These are phyloP conservation scores for Calocybe cyanea DNA, from an alignment of 768 basidiomycete genomes.

Conservation along the genomic window DNA sequence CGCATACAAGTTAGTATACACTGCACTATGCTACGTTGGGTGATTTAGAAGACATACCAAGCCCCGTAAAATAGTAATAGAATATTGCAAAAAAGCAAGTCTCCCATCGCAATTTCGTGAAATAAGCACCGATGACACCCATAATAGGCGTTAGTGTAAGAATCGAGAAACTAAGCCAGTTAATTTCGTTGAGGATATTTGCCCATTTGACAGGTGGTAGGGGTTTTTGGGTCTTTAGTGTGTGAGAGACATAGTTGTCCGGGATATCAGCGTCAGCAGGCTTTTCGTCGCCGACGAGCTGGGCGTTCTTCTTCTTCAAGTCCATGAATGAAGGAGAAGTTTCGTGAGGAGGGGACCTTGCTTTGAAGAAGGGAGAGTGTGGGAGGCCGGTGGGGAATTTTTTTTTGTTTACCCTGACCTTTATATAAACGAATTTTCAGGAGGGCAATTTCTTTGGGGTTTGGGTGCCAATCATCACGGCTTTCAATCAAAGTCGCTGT, in stretches of 20 bases:
- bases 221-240: constrained; percentile 62
- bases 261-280: constrained; percentile 61
- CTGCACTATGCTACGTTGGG: neutral
- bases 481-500: neutral
- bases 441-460: constrained; percentile 18
- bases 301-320: constrained; percentile 13
- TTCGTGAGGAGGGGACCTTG: constrained; percentile 16
- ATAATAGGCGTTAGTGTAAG: constrained; percentile 72
- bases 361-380: constrained; percentile 23
- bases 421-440: constrained; percentile 14
- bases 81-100: constrained; percentile 55
- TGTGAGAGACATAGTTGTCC: constrained; percentile 81
- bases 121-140: constrained; percentile 67
- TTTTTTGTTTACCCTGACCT: constrained; percentile 11
- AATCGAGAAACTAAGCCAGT: constrained; percentile 73
- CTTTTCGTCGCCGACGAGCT: constrained; percentile 18
- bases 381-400: constrained; percentile 7
- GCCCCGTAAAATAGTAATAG: constrained; percentile 50
- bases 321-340: constrained; percentile 13
- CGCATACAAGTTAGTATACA: neutral
- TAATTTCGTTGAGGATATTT: constrained; percentile 59
- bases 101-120: constrained; percentile 63
- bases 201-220: constrained; percentile 64
- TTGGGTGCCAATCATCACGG: constrained; percentile 2
- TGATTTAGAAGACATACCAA: constrained; percentile 51